Conservation (phyloP, 2,329 filamentous ascomycete genomes). For the Cladophialophora carrionii region DNA sequence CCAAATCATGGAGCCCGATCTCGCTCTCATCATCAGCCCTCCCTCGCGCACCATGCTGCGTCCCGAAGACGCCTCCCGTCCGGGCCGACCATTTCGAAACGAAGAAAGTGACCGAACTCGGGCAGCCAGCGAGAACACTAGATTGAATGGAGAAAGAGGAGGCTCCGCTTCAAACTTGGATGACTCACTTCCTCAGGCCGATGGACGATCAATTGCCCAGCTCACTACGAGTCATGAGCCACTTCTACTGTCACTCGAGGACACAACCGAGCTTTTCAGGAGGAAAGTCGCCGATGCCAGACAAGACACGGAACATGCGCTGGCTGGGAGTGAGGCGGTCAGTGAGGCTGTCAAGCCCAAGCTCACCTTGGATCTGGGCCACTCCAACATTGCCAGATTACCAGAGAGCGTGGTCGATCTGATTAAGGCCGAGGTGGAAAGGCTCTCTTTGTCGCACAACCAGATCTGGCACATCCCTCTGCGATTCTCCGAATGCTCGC, state of each 20-base stretch:
- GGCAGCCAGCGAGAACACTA: conserved; percentile 29
- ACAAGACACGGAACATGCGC: conserved; percentile 52
- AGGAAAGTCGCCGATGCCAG: conserved; percentile 53
- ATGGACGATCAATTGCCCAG: conserved; percentile 15
- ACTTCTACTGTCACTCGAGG: conserved; percentile 46
- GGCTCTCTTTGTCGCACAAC: conserved; percentile 57
- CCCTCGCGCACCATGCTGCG: conserved; percentile 22
- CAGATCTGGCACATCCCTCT: conserved; percentile 54
- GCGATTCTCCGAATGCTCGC: conserved; percentile 53
- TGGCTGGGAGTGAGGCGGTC: conserved; percentile 52
- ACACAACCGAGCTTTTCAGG: conserved; percentile 52
- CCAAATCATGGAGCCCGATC: conserved; percentile 33
- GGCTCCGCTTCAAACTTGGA: conserved; percentile 18
- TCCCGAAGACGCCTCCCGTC: conserved; percentile 33
- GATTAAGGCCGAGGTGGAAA: conserved; percentile 58
- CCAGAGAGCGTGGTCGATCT: conserved; percentile 56
- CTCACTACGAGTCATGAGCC: conserved; percentile 15
- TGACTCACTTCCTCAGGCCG: conserved; percentile 22
- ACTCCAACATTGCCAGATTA: conserved; percentile 54
- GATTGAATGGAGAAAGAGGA: conserved; percentile 25
- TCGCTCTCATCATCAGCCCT: conserved; percentile 17
- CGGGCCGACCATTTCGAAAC: conserved; percentile 29
- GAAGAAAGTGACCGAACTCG: conserved; percentile 33
- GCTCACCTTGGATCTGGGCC: conserved; percentile 56
- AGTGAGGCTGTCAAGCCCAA: conserved; percentile 54